Evolutionary conservation across 768 basidiomycete genomes (phyloP).

Genomic region (Podaxis pistillaris): DNA sequence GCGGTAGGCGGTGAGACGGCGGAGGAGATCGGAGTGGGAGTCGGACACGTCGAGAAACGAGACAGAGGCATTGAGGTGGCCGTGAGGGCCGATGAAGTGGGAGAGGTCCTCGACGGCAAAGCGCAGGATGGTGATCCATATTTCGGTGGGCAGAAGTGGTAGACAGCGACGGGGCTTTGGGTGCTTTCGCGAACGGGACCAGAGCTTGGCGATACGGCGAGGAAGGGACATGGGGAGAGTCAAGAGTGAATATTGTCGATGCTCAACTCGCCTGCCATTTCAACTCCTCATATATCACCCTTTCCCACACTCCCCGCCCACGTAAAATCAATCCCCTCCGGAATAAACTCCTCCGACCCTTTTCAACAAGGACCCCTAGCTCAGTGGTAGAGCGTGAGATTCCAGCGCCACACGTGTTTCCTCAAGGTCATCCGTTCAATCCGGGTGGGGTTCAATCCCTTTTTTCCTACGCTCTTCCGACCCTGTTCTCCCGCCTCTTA

Average conservation of each 20-base stretch:
- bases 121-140: conserved; percentile 67
- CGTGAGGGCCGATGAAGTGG: conserved; percentile 14
- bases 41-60: conserved; percentile 56
- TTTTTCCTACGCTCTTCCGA: neutral
- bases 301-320: neutral
- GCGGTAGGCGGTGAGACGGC: conserved; percentile 43
- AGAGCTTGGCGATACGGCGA: neutral
- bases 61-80: conserved; percentile 30
- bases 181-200: neutral
- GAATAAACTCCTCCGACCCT: no score
- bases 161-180: neutral
- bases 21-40: conserved; percentile 30
- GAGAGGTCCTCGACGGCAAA: conserved; percentile 41
- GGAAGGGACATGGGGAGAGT: neutral
- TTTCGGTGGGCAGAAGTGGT: conserved; percentile 48
- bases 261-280: neutral
- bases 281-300: neutral
- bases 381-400: conserved; percentile 7
- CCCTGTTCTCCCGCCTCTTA: neutral
- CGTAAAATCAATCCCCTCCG: no score
- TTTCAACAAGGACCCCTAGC: neutral
- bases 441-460: conserved; percentile 36
- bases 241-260: neutral
- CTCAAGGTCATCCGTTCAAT: conserved; percentile 50
- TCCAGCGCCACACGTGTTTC: conserved; percentile 22